These are phyloP conservation scores for Botrytis cinerea DNA, from an alignment of 2,329 filamentous ascomycete genomes.

Conservation along the genomic window DNA sequence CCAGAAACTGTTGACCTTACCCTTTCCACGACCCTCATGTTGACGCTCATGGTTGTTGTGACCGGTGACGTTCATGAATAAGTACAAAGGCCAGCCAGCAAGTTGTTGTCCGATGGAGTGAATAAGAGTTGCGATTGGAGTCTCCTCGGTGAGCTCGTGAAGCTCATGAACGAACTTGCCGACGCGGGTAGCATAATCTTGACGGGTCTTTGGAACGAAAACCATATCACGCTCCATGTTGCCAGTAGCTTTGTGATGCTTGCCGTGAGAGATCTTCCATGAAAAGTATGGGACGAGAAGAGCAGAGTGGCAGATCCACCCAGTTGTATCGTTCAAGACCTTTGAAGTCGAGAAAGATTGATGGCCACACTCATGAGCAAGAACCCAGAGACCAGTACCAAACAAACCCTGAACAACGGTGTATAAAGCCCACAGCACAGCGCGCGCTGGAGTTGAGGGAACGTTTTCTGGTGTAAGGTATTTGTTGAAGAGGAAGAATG, in stretches of 20 bases:
- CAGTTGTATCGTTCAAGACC: slow-evolving; percentile 85
- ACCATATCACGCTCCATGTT: slow-evolving; percentile 99
- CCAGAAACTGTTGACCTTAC: slow-evolving; percentile 82
- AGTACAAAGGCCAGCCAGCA: slow-evolving; percentile 89
- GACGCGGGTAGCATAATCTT: slow-evolving; percentile 74
- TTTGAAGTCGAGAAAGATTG: slow-evolving; percentile 94
- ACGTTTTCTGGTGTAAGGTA: slow-evolving; percentile 84
- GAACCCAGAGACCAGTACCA: slow-evolving; percentile 90
- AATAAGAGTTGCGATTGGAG: slow-evolving; percentile 76
- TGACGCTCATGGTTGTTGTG: slow-evolving; percentile 94
- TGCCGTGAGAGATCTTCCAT: slow-evolving; percentile 98
- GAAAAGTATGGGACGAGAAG: slow-evolving; percentile 97
- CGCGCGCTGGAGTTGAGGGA: slow-evolving; percentile 67
- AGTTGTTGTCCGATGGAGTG: slow-evolving; percentile 84
- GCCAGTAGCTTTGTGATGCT: slow-evolving; percentile 99
- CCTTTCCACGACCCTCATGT: slow-evolving; percentile 87
- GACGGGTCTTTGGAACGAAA: slow-evolving; percentile 89
- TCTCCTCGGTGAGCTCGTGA: slow-evolving; percentile 89
- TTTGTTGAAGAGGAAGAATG: slow-evolving; percentile 87
- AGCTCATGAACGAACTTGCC: slow-evolving; percentile 79
- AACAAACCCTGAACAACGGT: slow-evolving; percentile 86
- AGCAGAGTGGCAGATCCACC: slow-evolving; percentile 86
- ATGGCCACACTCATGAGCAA: slow-evolving; percentile 98
- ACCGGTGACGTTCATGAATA: slow-evolving; percentile 88
- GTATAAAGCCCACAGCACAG: slow-evolving; percentile 63